Percentiles rank a stretch among this genome's conserved stretches.
These are phyloP conservation scores for Talaromyces sp. DNA, from an alignment of 2,329 filamentous ascomycete species.

Conservation along the genomic window DNA sequence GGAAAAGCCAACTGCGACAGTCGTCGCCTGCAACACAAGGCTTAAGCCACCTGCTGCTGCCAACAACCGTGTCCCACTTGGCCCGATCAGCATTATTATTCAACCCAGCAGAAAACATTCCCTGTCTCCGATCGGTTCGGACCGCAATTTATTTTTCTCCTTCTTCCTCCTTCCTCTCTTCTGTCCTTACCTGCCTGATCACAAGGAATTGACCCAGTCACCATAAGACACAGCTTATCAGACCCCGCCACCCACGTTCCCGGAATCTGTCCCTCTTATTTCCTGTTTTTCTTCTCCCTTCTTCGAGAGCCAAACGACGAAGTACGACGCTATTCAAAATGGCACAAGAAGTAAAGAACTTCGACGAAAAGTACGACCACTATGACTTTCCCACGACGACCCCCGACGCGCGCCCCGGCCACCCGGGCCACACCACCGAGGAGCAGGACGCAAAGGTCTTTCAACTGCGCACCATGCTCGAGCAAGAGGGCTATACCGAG, in stretches of 20 bases:
- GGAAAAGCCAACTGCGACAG: neutral
- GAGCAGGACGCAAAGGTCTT: constrained; percentile 84
- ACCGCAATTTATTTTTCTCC: neutral
- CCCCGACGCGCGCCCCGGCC: constrained; percentile 64
- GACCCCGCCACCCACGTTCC: neutral
- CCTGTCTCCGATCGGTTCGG: neutral
- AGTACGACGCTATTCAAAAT: neutral
- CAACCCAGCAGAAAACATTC: neutral
- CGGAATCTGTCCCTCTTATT: neutral
- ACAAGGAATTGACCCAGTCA: neutral
- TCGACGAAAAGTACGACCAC: constrained; percentile 90
- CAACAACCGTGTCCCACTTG: neutral
- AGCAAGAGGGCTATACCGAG: constrained; percentile 74
- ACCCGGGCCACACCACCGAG: constrained; percentile 79
- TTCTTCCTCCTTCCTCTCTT: neutral
- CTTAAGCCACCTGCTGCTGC: neutral
- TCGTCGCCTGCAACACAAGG: neutral
- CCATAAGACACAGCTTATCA: no score
- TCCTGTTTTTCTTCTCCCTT: neutral
- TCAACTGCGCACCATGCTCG: constrained; percentile 79
- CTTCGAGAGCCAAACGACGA: neutral
- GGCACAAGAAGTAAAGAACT: constrained; percentile 15
- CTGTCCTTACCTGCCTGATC: neutral
- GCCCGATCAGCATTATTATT: neutral
- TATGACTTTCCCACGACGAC: constrained; percentile 86